Percentiles rank a stretch among this genome's conserved stretches.
These are phyloP conservation scores for Colletotrichum scovillei DNA, from an alignment of 2,329 filamentous ascomycete genomes.

Conservation along the genomic window DNA sequence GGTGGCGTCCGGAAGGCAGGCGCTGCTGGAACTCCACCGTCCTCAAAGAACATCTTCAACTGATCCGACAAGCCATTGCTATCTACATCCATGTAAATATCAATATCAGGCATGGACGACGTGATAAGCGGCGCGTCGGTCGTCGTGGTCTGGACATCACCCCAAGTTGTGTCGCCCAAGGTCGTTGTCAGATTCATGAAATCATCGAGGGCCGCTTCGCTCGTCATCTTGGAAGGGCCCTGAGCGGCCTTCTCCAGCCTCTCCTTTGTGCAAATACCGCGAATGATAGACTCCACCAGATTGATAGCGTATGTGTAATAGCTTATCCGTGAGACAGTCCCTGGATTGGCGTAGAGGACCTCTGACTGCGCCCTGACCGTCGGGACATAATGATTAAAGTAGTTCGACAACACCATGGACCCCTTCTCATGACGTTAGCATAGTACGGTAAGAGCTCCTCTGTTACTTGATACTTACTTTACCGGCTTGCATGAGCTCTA, in stretches of 20 bases:
- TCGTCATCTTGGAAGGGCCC: not conserved
- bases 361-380: constrained; percentile 55
- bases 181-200: constrained; percentile 33
- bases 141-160: not conserved
- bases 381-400: constrained; percentile 56
- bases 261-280: constrained; percentile 37
- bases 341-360: constrained; percentile 49
- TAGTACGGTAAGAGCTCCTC: not conserved
- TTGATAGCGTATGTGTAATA: constrained; percentile 56
- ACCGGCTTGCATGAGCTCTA: constrained; percentile 62
- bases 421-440: constrained; percentile 46
- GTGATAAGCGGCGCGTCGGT: not conserved
- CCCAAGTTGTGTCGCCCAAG: not conserved
- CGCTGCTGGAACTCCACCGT: not conserved
- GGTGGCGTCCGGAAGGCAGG: not conserved
- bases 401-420: constrained; percentile 47
- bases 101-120: not conserved
- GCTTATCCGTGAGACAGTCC: constrained; percentile 45
- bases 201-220: constrained; percentile 26
- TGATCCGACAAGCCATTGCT: not conserved
- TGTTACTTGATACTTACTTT: constrained; percentile 51
- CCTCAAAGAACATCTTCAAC: not conserved
- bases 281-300: constrained; percentile 54
- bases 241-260: not conserved
- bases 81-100: not conserved